Conservation (phyloP, 2,329 filamentous ascomycete genomes). For the Colletotrichum paranaense region DNA sequence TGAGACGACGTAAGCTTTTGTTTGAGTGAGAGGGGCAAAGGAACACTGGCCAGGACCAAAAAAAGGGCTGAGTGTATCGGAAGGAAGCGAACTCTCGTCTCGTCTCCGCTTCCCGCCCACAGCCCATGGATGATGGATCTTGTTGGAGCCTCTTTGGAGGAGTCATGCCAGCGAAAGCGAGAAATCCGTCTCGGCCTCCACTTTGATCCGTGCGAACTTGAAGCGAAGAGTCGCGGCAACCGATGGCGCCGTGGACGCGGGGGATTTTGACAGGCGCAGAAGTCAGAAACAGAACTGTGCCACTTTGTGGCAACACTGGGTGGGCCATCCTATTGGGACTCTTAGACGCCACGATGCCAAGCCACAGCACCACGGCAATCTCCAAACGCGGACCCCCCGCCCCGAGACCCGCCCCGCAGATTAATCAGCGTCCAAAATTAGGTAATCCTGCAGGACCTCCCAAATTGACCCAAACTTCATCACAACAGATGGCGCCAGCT, state of each 20-base stretch:
- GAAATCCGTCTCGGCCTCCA: neutral
- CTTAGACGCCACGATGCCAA: neutral
- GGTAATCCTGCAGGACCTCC: slow-evolving; percentile 12
- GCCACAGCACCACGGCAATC: neutral
- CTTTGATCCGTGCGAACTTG: slow-evolving; percentile 3
- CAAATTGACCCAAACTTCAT: neutral
- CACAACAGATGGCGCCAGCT: slow-evolving; percentile 14
- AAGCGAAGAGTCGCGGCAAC: slow-evolving; percentile 20
- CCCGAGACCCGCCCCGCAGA: neutral
- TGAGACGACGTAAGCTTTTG: slow-evolving; percentile 7
- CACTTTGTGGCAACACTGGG: slow-evolving; percentile 5
- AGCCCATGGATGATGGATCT: too few species aligned
- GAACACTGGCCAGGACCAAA: neutral
- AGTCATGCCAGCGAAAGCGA: neutral
- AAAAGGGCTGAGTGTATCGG: slow-evolving; percentile 19
- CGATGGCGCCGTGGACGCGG: neutral
- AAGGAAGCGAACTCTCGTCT: slow-evolving; percentile 27
- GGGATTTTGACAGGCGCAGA: neutral
- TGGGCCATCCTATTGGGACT: neutral
- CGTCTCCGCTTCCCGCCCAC: neutral
- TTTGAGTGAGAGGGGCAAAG: slow-evolving; percentile 25
- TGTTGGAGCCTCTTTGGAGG: too few species aligned
- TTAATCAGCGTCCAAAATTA: slow-evolving; percentile 20
- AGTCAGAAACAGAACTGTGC: slow-evolving; percentile 1
- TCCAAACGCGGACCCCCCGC: neutral